These are phyloP conservation scores for Epichloe scottii DNA, from an alignment of 2,329 filamentous ascomycete genomes.

Conservation along the genomic window DNA sequence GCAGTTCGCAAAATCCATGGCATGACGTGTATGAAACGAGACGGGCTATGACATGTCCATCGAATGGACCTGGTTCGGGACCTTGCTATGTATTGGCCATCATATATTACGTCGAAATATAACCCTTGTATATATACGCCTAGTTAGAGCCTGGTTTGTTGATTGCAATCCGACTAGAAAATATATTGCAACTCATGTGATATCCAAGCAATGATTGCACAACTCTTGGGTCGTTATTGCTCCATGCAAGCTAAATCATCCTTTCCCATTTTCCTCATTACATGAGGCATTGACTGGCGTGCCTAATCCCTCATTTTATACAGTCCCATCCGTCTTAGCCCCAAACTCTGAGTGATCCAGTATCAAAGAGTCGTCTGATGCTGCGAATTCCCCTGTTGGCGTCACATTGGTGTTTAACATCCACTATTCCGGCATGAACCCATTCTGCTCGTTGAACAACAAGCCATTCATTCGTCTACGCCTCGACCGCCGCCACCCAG, in stretches of 20 bases:
- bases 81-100: not conserved
- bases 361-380: constrained; percentile 3
- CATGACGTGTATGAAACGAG: too few relatives aligned
- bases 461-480: constrained; percentile 17
- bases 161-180: too few relatives aligned
- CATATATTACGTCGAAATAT: not conserved
- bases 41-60: too few relatives aligned
- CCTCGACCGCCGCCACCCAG: constrained; percentile 14
- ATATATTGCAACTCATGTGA: too few relatives aligned
- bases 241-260: not conserved
- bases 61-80: too few relatives aligned
- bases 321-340: not conserved
- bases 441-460: constrained; percentile 11
- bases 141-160: not conserved
- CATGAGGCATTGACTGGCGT: too few relatives aligned
- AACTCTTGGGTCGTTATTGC: not conserved
- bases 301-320: not conserved
- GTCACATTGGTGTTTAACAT: constrained; percentile 11
- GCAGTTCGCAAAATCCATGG: too few relatives aligned
- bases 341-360: constrained; percentile 16
- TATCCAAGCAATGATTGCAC: not conserved
- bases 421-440: constrained; percentile 15
- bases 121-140: not conserved
- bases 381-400: constrained; percentile 13
- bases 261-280: not conserved